Evolutionary conservation across 192 early-diverging fungal genomes (phyloP).

Genomic region (Chytriomyces hyalinus): DNA sequence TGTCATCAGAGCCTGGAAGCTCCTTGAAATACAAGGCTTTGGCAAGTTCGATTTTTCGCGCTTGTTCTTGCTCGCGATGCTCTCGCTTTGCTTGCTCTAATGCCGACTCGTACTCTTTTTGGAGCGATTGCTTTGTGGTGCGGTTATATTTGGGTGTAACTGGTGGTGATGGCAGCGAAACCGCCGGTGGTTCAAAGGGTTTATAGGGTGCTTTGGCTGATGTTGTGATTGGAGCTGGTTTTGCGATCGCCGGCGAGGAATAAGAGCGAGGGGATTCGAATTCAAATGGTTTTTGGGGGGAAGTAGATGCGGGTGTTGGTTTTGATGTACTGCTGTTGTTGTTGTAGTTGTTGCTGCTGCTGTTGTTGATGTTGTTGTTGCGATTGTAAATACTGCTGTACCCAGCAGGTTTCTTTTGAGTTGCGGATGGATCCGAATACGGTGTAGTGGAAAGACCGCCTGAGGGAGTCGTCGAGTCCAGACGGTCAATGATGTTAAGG

Average conservation of each 20-base stretch:
- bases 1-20: neutral
- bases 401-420: neutral
- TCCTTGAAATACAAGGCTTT: conserved; percentile 31
- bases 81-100: conserved; percentile 8
- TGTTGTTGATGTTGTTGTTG: neutral
- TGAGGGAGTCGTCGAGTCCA: neutral
- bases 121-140: neutral
- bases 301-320: neutral
- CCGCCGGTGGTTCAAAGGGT: neutral
- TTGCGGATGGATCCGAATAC: neutral
- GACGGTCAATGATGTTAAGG: conserved; percentile 4
- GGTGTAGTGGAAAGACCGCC: conserved; percentile 14
- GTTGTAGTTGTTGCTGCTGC: neutral
- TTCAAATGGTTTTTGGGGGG: neutral
- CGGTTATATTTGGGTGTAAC: conserved; percentile 24
- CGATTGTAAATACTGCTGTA: conserved; percentile 8
- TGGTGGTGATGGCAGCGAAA: neutral
- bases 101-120: neutral
- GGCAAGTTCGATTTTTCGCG: conserved; percentile 22
- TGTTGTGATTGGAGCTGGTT: neutral
- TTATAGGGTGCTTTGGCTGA: neutral
- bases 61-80: conserved; percentile 5
- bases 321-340: neutral
- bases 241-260: neutral
- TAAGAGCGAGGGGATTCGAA: neutral